A percentile compares a stretch with the other conserved stretches of the same genome.
Conservation (phyloP, 176 grass and related monocot genomes). For the Zea mays region DNA sequence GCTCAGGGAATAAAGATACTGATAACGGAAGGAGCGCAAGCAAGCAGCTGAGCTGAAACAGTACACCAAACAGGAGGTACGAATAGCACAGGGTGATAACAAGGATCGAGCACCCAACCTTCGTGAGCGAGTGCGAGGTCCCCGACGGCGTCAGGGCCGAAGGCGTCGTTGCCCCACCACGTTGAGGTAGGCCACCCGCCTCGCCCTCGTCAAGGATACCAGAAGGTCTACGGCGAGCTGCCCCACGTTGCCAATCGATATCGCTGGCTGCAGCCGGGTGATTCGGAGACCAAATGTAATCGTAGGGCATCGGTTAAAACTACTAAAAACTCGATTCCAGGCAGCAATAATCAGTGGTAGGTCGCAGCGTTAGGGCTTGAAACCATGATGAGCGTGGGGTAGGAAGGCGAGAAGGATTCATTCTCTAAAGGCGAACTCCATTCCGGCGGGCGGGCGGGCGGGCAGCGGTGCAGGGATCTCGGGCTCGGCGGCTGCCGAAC, state of each 20-base stretch:
- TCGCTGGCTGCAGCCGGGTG: slow-evolving; percentile 59
- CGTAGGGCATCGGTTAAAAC: background rate
- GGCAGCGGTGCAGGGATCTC: slow-evolving; percentile 2
- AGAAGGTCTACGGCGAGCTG: slow-evolving; percentile 86
- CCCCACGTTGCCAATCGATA: slow-evolving; percentile 97
- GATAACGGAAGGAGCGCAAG: background rate
- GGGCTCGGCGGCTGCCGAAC: background rate
- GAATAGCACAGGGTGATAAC: background rate
- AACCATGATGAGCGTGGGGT: slow-evolving; percentile 68
- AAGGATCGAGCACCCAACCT: slow-evolving; percentile 40
- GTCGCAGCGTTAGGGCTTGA: slow-evolving; percentile 3
- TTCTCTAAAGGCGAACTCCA: slow-evolving; percentile 71
- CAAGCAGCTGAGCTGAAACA: slow-evolving; percentile 1
- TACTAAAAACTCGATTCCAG: slow-evolving; percentile 20
- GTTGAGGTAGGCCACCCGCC: slow-evolving; percentile 74
- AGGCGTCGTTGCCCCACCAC: slow-evolving; percentile 68
- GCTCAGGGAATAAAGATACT: background rate
- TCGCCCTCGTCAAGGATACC: slow-evolving; percentile 59
- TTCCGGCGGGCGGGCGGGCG: slow-evolving; percentile 3
- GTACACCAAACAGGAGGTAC: slow-evolving; percentile 11
- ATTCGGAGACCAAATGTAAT: background rate
- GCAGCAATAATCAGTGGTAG: background rate
- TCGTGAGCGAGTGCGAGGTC: slow-evolving; percentile 79
- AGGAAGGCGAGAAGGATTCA: slow-evolving; percentile 57
- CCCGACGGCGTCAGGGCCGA: slow-evolving; percentile 62